Conservation (phyloP, 257 asterid species). For the Gentiana macrophylla region DNA sequence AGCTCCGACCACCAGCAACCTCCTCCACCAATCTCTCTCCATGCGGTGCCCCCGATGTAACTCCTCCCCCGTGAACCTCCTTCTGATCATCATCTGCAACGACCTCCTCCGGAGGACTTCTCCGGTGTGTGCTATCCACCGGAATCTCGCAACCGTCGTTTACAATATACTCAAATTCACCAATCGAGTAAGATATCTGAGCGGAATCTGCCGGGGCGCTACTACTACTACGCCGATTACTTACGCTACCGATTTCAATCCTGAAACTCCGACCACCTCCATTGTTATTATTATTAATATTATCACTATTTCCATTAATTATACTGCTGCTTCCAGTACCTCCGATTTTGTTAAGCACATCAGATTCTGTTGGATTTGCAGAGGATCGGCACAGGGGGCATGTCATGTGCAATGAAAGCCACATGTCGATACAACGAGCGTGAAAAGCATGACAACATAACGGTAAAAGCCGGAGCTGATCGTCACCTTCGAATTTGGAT, state of each 20-base stretch:
- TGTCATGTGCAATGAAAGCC: conserved; percentile 63
- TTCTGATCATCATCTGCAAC: conserved; percentile 29
- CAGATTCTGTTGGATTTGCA: conserved; percentile 50
- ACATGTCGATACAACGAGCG: conserved; percentile 69
- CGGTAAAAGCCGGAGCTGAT: conserved; percentile 64
- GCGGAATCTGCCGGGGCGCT: conserved; percentile 15
- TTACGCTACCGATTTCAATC: conserved; percentile 64
- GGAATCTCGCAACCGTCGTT: conserved; percentile 56
- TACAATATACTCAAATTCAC: conserved; percentile 66
- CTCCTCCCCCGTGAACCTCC: conserved; percentile 25
- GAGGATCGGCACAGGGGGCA: conserved; percentile 89
- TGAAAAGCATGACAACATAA: conserved; percentile 94
- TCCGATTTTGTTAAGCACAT: conserved; percentile 30
- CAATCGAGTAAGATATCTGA: conserved; percentile 55
- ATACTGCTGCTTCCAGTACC: background rate
- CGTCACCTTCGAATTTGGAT: conserved; percentile 60
- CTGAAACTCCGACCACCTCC: conserved; percentile 41
- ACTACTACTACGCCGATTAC: conserved; percentile 31
- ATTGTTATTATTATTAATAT: no score
- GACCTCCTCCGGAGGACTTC: conserved; percentile 35
- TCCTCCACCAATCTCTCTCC: conserved; percentile 53
- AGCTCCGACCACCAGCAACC: conserved; percentile 44
- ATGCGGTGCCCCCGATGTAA: conserved; percentile 33
- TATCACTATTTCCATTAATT: conserved; percentile 14
- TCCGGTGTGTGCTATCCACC: conserved; percentile 31